Evolutionary conservation across 208 protist species (phyloP).

Genomic region (Trypanosoma lewisi): DNA sequence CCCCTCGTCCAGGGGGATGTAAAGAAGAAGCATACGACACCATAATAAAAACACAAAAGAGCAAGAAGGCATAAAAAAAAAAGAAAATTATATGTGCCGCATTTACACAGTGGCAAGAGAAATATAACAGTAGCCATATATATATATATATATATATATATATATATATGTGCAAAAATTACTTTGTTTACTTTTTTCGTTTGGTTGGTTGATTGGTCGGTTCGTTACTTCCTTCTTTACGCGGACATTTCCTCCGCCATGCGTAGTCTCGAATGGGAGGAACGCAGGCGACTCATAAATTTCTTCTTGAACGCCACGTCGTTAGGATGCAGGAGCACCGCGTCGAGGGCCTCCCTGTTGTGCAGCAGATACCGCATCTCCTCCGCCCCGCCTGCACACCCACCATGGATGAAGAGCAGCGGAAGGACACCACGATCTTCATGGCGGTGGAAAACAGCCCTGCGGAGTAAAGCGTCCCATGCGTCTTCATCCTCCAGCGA

Average conservation of each 20-base stretch:
- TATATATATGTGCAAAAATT: too few relatives aligned
- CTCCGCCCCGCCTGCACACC: constrained; percentile 46
- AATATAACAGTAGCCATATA: too few relatives aligned
- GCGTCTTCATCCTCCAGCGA: background rate
- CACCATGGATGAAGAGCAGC: constrained; percentile 69
- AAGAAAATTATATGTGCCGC: background rate
- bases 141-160: too few relatives aligned
- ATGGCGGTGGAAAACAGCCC: constrained; percentile 14
- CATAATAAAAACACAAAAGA: background rate
- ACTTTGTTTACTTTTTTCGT: too few relatives aligned
- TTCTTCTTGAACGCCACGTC: constrained; percentile 70
- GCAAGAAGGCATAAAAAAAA: background rate
- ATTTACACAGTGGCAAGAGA: too few relatives aligned
- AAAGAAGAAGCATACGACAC: too few relatives aligned
- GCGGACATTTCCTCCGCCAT: constrained; percentile 58
- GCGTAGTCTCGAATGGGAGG: constrained; percentile 48
- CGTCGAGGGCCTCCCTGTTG: constrained; percentile 70
- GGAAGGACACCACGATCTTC: constrained; percentile 26
- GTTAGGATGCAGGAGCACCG: constrained; percentile 76
- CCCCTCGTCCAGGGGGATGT: too few relatives aligned
- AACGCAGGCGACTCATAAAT: constrained; percentile 65
- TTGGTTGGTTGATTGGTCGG: too few relatives aligned
- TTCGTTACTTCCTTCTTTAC: background rate
- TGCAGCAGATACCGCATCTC: constrained; percentile 73
- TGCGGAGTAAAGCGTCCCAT: constrained; percentile 14